phyloP scores from a whole-genome alignment of 176 grass and related monocot genomes.

The Hordeum marinum region DNA sequence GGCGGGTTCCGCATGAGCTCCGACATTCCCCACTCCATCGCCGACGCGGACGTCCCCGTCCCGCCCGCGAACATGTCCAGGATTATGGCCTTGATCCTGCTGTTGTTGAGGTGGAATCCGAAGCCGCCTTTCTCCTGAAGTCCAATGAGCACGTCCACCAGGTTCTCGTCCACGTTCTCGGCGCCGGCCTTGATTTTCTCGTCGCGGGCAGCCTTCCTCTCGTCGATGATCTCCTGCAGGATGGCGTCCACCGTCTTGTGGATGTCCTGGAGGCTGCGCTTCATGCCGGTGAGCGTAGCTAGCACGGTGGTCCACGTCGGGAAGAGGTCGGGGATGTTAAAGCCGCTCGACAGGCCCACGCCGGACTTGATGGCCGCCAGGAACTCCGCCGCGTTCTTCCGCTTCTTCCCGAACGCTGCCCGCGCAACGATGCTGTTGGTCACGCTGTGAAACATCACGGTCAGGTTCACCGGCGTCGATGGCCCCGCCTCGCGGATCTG shows the following conservation, averaged over 20 bases:
- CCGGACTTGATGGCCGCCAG: slow-evolving; percentile 11
- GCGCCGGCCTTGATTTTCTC: neutral
- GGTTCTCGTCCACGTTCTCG: slow-evolving; percentile 25
- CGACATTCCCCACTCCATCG: slow-evolving; percentile 61
- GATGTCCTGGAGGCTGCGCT: slow-evolving; percentile 8
- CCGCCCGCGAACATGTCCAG: slow-evolving; percentile 48
- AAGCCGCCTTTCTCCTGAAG: slow-evolving; percentile 29
- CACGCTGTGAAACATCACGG: slow-evolving; percentile 4
- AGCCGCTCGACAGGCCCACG: slow-evolving; percentile 16
- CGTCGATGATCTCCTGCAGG: slow-evolving; percentile 26
- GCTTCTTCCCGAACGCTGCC: slow-evolving; percentile 20
- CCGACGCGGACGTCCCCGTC: slow-evolving; percentile 24
- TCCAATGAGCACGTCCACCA: slow-evolving; percentile 44
- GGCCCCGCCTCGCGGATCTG: neutral
- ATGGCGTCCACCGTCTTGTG: slow-evolving; percentile 18
- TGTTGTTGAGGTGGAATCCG: slow-evolving; percentile 22
- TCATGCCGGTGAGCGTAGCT: slow-evolving; percentile 27
- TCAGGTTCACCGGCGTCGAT: slow-evolving; percentile 14
- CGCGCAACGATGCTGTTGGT: slow-evolving; percentile 22
- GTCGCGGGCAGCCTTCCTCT: neutral
- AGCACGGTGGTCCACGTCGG: slow-evolving; percentile 25
- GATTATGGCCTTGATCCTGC: slow-evolving; percentile 47
- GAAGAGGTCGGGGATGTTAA: slow-evolving; percentile 32
- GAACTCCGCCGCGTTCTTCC: slow-evolving; percentile 4
- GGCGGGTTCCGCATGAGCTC: slow-evolving; percentile 50